Evolutionary conservation across 495 filamentous ascomycete genomes (phyloP), one percentile per base, ranked within the genome.

Genomic region (Elaphomyces granulatus): DNA sequence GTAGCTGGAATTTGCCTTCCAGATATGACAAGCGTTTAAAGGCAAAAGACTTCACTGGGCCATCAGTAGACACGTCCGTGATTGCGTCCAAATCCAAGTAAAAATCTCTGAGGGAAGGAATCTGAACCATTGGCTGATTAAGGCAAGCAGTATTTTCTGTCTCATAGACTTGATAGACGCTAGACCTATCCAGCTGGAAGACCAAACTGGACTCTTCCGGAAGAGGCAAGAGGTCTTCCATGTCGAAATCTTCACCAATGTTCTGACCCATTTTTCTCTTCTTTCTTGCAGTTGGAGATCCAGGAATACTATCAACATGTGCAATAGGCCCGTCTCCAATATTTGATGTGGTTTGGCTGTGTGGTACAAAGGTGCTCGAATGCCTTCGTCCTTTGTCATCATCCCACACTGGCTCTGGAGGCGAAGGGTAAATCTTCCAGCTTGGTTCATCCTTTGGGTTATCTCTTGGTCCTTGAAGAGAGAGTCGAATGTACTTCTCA

Each of bases 1-100:
- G 93, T 8, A 98, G 70, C 53, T 94, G 93, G 62, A 92, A 96
- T 52, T 93, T 94, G 40, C 86, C 85, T 58, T 96, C 90, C 3
- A 98, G 63, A 54, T 96, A 96, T 44, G 94, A 87, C 23, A 98
- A 68, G 9, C 92, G 78, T 34, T 86, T 78, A 55, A 87, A 98
- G 2, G 92, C 87, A 60, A 95, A 95, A 51, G 86, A 94, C 60
- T 98, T 98, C 55, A 80, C 87, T 1, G 90, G 92, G 0, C 90
- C 90, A 56, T 98, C 87, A 3, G 85, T 88, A 0, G 88, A 94
- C 7, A 88, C 71, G 40, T 78, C 72, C 30, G 90, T 66, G 35
- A 96, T 71, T 15, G 78, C 63, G 46, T 98, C 88, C n/a, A 96
- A 65, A 55, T 95, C 90, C 63, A 93, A 77, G 54, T 95, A 98